These are phyloP conservation scores for Backusella macrospora DNA, from an alignment of 192 early-diverging fungal genomes.

Conservation along the genomic window DNA sequence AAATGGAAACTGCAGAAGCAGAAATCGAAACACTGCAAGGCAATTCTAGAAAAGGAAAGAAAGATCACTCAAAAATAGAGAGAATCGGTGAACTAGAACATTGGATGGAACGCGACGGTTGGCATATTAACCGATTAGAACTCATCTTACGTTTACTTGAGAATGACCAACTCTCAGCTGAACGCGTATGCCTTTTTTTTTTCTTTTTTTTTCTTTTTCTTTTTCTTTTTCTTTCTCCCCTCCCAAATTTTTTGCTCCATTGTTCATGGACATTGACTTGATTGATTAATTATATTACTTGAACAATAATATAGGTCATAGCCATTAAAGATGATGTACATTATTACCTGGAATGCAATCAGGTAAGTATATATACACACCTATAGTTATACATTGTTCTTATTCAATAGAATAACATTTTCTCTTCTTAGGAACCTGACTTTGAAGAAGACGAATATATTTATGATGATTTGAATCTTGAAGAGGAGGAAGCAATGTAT, in stretches of 20 bases:
- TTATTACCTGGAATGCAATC: slow-evolving; percentile 91
- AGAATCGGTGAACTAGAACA: slow-evolving; percentile 71
- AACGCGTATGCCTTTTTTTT: slow-evolving; percentile 62
- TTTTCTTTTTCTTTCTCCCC: neutral
- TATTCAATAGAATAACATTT: neutral
- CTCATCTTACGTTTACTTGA: slow-evolving; percentile 91
- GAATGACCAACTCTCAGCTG: slow-evolving; percentile 86
- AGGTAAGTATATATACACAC: slow-evolving; percentile 37
- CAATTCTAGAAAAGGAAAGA: slow-evolving; percentile 75
- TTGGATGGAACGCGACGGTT: slow-evolving; percentile 86
- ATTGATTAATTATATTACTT: neutral
- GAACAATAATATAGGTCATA: slow-evolving; percentile 55
- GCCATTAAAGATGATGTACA: slow-evolving; percentile 87
- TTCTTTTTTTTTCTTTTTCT: neutral
- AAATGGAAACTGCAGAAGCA: slow-evolving; percentile 93
- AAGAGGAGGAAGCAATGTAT: slow-evolving; percentile 86
- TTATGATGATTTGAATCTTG: slow-evolving; percentile 91
- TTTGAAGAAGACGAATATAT: slow-evolving; percentile 93
- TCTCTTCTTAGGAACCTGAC: slow-evolving; percentile 66
- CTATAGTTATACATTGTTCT: neutral
- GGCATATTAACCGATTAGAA: slow-evolving; percentile 89
- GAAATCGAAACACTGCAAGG: slow-evolving; percentile 77
- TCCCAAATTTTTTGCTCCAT: no score
- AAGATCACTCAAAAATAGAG: slow-evolving; percentile 78
- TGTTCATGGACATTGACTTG: neutral